Conservation (phyloP, 2,329 filamentous ascomycete genomes). For the Rhynchosporium graminicola region DNA sequence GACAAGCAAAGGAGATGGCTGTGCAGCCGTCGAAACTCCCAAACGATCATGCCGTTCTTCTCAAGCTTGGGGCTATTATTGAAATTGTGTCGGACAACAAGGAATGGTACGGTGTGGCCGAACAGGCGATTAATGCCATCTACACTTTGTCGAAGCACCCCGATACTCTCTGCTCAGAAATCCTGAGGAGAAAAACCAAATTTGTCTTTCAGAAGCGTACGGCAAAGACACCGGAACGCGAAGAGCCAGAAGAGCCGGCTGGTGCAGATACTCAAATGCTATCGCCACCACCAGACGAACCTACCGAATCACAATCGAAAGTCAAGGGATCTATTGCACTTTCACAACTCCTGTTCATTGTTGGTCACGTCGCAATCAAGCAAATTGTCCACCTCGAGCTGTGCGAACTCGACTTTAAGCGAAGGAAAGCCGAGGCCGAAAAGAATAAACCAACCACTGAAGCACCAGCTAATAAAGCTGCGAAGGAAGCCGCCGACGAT, state of each 20-base stretch:
- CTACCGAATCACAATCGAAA: slow-evolving; percentile 44
- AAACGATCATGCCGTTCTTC: slow-evolving; percentile 88
- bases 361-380: slow-evolving; percentile 96
- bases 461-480: slow-evolving; percentile 52
- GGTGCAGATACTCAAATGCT: slow-evolving; percentile 39
- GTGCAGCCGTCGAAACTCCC: slow-evolving; percentile 74
- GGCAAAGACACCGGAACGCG: slow-evolving; percentile 41
- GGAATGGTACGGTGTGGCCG: slow-evolving; percentile 94
- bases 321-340: slow-evolving; percentile 73
- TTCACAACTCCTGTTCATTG: slow-evolving; percentile 90
- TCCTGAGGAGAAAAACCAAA: slow-evolving; percentile 83
- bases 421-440: slow-evolving; percentile 87
- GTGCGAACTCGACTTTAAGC: slow-evolving; percentile 98
- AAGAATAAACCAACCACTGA: slow-evolving; percentile 55
- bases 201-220: slow-evolving; percentile 63
- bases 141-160: slow-evolving; percentile 94
- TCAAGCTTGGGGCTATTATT: slow-evolving; percentile 77
- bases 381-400: slow-evolving; percentile 97
- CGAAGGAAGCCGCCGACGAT: slow-evolving; percentile 76
- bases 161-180: slow-evolving; percentile 87
- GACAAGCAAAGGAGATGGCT: slow-evolving; percentile 72
- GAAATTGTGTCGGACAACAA: slow-evolving; percentile 87
- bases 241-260: slow-evolving; percentile 27
- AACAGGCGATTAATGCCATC: slow-evolving; percentile 94
- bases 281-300: slow-evolving; percentile 29